Evolutionary conservation across 352 stramenopile genomes (phyloP), one percentile per base, ranked within the genome.

Genomic region (Pythium brachiatum): DNA sequence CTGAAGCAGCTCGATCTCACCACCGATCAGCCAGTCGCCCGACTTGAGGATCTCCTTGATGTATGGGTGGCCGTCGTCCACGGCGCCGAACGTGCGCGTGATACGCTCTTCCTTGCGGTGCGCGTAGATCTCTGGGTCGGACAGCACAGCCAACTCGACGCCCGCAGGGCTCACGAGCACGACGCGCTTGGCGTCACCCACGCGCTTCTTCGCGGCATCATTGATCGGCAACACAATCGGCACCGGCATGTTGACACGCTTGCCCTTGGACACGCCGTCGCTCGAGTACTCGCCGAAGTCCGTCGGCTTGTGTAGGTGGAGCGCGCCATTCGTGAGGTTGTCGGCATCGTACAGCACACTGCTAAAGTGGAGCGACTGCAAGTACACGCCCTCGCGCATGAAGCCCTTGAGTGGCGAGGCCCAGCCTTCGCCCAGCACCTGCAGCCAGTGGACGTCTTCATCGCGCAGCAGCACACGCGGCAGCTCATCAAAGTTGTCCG

Each of bases 101-200:
- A 98, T 97, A 51, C 98, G 98, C 75, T 99, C 97, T 79, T 99
- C 95, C 79, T 99, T 99, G 51, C 96, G 92, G 73, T 99, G 98
- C 34, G 85, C 77, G 66, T 94, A 99, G 34, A 99, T 92, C 74
- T 99, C 97, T 1, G 96, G 95, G 73, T 98, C 77, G 15, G 84
- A 81, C 20, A 99, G 74, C 57, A 99, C 82, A 13, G 95, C 97
- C 1, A 99, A 82, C 26, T 96, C 95, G 23, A 97, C 73, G 23
- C 97, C 97, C 32, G 98, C 95, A 61, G 97, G 91, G 25, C 83
- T 97, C 2, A 98, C 93, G 15, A 99, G 80, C 23, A 98, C 94
- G 21, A 99, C 94, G 31, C 92, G 81, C 31, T 68, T 74, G 44
- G 63, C 78, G 20, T 80, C 66, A 47, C 93, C 89, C 65, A 99